Base-by-base conservation (phyloP, 106 monocot species). In the Dioscorea alata region DNA sequence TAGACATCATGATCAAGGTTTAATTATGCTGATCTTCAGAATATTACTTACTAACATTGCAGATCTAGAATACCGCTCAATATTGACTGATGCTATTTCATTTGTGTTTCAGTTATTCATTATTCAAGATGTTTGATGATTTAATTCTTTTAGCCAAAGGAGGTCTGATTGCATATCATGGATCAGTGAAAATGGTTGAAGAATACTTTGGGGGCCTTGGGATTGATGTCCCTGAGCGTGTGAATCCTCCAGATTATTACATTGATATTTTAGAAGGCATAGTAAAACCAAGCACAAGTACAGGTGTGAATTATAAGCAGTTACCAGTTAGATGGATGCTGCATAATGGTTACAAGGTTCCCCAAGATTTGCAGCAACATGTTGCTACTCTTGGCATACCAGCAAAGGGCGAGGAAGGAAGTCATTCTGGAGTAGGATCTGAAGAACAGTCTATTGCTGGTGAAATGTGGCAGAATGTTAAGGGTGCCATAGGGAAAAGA, bases 261-360 rank as follows among this genome's bases (percentile, higher is more conserved):
- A 88, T 88, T 50, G 88, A 88, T 74, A 88, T 88, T 60, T 73
- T 88, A 76, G 88, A 88, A 57, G 84, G 88, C 9, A 84, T 88
- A 64, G 60, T 71, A 61, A 84, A 88, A 63, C 81, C 84, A 50
- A 66, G 23, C 63, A 33, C 57, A 54, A 74, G 63, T 49, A 20
- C 65, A 54, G 66, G 73, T 66, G 60, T 84, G 51, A 71, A 72
- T 64, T 68, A 42, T 73, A 88, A 73, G 62, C 75, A 84, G 42
- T 76, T 88, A 0, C 88, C 88, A 7, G 23, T 88, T 31, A 70
- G 42, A 75, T 88, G 88, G 88, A 84, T 88, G 88, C 34, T 65
- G 31, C 74, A 70, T 71, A 88, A 84, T 74, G 84, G 84, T 12
- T 79, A 79, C 51, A 60, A 78, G 34, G 59, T 88, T 70, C 84